Conservation (phyloP, 768 basidiomycete species). For the Grammothele lineata region DNA sequence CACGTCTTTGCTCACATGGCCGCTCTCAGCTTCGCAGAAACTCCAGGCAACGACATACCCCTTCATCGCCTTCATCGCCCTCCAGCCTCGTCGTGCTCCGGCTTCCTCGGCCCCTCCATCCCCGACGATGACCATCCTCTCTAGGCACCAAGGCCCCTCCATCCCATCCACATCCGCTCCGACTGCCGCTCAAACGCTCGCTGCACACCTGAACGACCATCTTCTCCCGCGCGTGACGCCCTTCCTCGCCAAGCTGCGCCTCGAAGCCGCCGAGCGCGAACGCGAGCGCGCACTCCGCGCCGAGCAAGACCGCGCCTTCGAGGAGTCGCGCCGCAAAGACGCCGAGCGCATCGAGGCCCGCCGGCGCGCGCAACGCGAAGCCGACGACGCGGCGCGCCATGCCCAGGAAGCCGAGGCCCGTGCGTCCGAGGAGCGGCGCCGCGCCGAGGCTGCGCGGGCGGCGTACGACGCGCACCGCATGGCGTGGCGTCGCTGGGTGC, state of each 20-base stretch:
- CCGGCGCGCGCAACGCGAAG: slow-evolving; percentile 45
- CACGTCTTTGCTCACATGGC: neutral
- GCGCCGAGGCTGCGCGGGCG: slow-evolving; percentile 22
- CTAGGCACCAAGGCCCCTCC: slow-evolving; percentile 74
- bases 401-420: slow-evolving; percentile 33
- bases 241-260: slow-evolving; percentile 61
- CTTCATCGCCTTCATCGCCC: slow-evolving; percentile 86
- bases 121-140: slow-evolving; percentile 73
- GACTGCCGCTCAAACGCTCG: slow-evolving; percentile 61
- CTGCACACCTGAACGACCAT: slow-evolving; percentile 61
- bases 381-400: slow-evolving; percentile 33
- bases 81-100: slow-evolving; percentile 64
- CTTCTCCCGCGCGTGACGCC: slow-evolving; percentile 80
- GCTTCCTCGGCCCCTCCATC: slow-evolving; percentile 32
- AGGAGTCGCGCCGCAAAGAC: slow-evolving; percentile 60
- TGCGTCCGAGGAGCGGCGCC: slow-evolving; percentile 33
- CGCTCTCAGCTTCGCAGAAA: slow-evolving; percentile 54
- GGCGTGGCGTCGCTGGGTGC: slow-evolving; percentile 59
- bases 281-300: slow-evolving; percentile 52
- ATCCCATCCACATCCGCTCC: slow-evolving; percentile 40
- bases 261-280: slow-evolving; percentile 44
- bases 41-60: slow-evolving; percentile 89
- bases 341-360: slow-evolving; percentile 58
- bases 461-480: slow-evolving; percentile 28
- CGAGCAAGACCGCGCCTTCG: slow-evolving; percentile 80